Evolutionary conservation across 495 filamentous ascomycete genomes (phyloP).

Genomic region (Penicillium psychrofluorescens): DNA sequence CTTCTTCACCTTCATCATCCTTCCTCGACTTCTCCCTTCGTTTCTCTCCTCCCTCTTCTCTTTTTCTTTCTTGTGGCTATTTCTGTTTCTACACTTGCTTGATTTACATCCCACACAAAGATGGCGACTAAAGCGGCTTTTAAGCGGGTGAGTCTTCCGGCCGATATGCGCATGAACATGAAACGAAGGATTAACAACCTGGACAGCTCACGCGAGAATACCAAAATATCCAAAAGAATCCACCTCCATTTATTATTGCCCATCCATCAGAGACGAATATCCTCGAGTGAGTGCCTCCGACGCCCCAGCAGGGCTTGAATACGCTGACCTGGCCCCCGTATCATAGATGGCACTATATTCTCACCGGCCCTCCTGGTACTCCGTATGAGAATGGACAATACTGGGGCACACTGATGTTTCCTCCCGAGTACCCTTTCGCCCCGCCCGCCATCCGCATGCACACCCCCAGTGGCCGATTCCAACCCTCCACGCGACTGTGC

Average conservation of each 20-base stretch:
- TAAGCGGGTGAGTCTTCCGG: conserved; percentile 59
- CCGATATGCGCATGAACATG: background rate
- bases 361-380: conserved; percentile 90
- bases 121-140: conserved; percentile 83
- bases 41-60: background rate
- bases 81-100: too few species aligned
- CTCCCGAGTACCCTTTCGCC: conserved; percentile 92
- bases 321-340: conserved; percentile 1
- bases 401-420: conserved; percentile 95
- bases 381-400: conserved; percentile 95
- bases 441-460: conserved; percentile 98
- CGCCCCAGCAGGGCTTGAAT: background rate
- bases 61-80: background rate
- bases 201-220: conserved; percentile 86
- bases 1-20: background rate
- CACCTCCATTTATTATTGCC: conserved; percentile 86
- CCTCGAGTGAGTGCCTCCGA: conserved; percentile 58
- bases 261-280: conserved; percentile 95
- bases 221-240: conserved; percentile 82
- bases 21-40: conserved; percentile 5
- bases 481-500: conserved; percentile 84
- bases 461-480: conserved; percentile 91
- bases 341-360: conserved; percentile 90
- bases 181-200: conserved; percentile 5
- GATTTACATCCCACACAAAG: background rate